These are phyloP conservation scores for Apiospora saccharicola DNA, from an alignment of 2,329 filamentous ascomycete genomes.

Conservation along the genomic window DNA sequence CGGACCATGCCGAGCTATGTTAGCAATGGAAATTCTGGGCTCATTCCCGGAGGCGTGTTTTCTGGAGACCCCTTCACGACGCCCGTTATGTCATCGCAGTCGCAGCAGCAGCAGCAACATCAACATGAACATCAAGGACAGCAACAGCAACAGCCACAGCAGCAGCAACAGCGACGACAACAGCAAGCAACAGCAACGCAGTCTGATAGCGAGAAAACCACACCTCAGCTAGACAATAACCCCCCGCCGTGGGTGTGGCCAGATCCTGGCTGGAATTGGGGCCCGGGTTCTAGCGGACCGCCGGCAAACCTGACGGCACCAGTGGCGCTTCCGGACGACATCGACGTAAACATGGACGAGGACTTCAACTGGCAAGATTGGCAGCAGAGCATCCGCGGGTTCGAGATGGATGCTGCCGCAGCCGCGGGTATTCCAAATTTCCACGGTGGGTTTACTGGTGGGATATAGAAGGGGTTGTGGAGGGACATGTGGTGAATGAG, in stretches of 20 bases:
- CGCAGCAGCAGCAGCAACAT: constrained; percentile 29
- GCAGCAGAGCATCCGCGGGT: constrained; percentile 50
- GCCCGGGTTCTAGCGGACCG: neutral
- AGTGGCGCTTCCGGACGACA: constrained; percentile 34
- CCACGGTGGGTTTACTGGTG: constrained; percentile 13
- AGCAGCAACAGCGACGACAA: constrained; percentile 25
- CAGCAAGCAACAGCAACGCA: neutral
- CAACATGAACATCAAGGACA: neutral
- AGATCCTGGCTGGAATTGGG: constrained; percentile 33
- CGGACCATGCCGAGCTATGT: neutral
- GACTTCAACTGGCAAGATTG: constrained; percentile 60
- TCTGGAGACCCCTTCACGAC: neutral
- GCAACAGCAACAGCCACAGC: constrained; percentile 26
- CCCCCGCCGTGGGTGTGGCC: constrained; percentile 53
- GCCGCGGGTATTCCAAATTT: constrained; percentile 32
- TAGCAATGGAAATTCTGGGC: neutral
- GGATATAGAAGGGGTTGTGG: neutral
- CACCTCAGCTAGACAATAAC: constrained; percentile 39
- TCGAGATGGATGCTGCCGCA: constrained; percentile 44
- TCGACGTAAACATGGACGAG: constrained; percentile 44
- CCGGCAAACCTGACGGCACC: neutral
- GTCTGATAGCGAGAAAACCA: neutral
- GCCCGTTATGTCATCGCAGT: constrained; percentile 20
- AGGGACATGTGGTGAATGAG: neutral
- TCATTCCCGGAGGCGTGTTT: neutral